Conservation (phyloP, 164 flowering plant species). For the Magnolia sinica region DNA sequence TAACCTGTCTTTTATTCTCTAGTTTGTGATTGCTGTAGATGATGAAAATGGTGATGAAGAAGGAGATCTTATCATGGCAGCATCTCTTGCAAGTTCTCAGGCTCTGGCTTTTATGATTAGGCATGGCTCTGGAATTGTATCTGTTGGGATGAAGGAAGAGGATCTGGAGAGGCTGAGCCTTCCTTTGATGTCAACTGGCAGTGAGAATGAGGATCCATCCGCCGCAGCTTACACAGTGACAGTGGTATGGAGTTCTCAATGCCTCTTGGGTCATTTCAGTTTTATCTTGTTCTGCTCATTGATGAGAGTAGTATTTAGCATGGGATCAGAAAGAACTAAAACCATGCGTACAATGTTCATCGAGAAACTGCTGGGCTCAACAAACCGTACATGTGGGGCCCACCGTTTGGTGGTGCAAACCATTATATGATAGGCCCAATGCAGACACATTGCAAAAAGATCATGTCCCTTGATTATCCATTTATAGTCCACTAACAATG, state of each 20-base stretch:
- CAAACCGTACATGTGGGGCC: neutral
- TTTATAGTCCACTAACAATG: neutral
- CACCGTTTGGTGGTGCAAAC: neutral
- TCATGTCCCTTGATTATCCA: no score
- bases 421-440: neutral
- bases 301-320: neutral
- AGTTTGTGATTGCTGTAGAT: slow-evolving; percentile 92
- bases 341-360: no score
- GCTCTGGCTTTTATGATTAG: slow-evolving; percentile 66
- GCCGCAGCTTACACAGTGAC: slow-evolving; percentile 83
- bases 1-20: slow-evolving; percentile 16
- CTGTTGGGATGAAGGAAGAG: slow-evolving; percentile 85
- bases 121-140: slow-evolving; percentile 88
- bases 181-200: slow-evolving; percentile 69
- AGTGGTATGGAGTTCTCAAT: slow-evolving; percentile 50
- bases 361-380: neutral
- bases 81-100: slow-evolving; percentile 42
- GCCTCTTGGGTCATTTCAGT: neutral
- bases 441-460: neutral
- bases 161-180: slow-evolving; percentile 77
- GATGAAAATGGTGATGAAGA: slow-evolving; percentile 68
- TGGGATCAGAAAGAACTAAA: neutral
- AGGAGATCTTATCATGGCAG: slow-evolving; percentile 88
- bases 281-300: neutral
- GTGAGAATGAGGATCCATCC: slow-evolving; percentile 56